phyloP scores from a whole-genome alignment of 2,329 filamentous ascomycete genomes.

The Alternaria consortialis region DNA sequence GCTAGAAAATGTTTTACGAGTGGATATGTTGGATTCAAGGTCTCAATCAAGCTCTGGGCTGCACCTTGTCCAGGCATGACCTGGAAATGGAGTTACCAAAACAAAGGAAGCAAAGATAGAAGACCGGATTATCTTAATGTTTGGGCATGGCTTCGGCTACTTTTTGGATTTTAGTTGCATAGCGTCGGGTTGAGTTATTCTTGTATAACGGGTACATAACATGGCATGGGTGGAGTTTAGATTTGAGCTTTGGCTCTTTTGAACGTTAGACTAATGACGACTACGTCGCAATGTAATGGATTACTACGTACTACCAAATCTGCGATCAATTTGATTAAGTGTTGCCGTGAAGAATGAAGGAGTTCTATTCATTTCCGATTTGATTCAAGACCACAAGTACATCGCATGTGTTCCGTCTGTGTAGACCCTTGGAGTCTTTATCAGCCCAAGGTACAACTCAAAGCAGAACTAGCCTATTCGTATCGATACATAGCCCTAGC shows the following conservation, averaged over 20 bases:
- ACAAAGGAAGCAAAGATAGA: constrained; percentile 4
- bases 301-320: background rate
- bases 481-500: no score
- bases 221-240: constrained; percentile 1
- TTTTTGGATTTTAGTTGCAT: constrained; percentile 14
- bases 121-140: constrained; percentile 1
- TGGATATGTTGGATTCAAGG: constrained; percentile 19
- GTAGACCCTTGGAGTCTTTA: no score
- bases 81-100: constrained; percentile 17
- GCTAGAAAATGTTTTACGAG: constrained; percentile 5
- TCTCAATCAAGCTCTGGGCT: constrained; percentile 26
- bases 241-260: constrained; percentile 1
- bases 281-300: constrained; percentile 11
- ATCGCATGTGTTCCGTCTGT: no score
- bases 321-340: background rate
- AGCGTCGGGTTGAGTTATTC: constrained; percentile 8
- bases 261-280: constrained; percentile 9
- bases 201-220: background rate
- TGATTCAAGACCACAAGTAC: no score
- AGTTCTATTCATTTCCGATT: background rate
- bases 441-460: no score
- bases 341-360: no score
- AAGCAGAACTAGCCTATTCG: no score
- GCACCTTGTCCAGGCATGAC: constrained; percentile 10
- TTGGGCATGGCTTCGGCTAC: background rate